Conservation (phyloP, 1,139 yeast species). For the Arxiozyma slooffiae region DNA sequence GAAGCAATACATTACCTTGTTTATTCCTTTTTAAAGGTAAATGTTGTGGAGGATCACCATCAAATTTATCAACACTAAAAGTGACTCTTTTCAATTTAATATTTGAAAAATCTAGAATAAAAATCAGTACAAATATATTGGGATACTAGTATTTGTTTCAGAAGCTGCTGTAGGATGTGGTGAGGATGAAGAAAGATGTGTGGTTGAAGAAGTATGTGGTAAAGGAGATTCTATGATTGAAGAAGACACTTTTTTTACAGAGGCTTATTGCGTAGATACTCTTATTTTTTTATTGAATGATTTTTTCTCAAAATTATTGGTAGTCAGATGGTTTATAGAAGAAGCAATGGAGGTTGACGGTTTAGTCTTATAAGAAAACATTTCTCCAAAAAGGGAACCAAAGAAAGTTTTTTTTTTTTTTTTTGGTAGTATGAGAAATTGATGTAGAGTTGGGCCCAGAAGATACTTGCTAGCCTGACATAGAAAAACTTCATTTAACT, state of each 20-base stretch:
- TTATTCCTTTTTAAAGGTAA: constrained; percentile 80
- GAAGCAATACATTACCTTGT: constrained; percentile 68
- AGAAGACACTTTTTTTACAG: not conserved
- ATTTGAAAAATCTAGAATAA: not conserved
- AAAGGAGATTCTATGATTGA: not conserved
- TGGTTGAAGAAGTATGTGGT: not conserved
- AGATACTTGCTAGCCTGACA: not conserved
- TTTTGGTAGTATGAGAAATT: constrained; percentile 12
- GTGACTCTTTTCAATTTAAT: constrained; percentile 47
- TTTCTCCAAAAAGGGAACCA: constrained; percentile 22
- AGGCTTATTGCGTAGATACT: not conserved
- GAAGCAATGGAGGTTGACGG: not conserved
- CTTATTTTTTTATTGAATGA: not conserved
- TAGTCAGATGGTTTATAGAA: not conserved
- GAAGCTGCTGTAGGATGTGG: not conserved
- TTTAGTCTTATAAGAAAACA: constrained; percentile 2
- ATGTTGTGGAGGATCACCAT: constrained; percentile 85
- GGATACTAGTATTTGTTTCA: not conserved
- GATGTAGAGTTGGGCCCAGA: constrained; percentile 2
- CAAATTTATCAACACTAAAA: constrained; percentile 61
- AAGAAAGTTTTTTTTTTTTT: constrained; percentile 21
- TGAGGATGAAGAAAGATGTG: not conserved
- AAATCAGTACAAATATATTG: not conserved
- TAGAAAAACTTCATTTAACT: not conserved
- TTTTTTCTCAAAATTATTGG: not conserved